Evolutionary conservation across 2,329 filamentous ascomycete species (phyloP).

Genomic region (Paracoccidioides lutzii): DNA sequence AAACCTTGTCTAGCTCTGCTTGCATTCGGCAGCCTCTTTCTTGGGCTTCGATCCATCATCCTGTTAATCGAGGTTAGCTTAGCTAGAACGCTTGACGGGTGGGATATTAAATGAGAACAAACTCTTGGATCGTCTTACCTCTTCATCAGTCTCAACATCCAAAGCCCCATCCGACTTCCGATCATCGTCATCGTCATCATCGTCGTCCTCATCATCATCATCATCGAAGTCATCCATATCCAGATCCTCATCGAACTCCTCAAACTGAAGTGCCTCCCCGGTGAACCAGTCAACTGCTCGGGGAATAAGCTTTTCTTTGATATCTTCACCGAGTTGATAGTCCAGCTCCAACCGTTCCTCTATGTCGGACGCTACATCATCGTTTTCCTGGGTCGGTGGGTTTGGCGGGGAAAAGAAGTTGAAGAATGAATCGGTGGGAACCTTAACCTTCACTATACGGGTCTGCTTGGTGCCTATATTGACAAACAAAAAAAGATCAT

Average conservation of each 20-base stretch:
- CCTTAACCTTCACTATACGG: constrained; percentile 96
- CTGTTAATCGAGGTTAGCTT: constrained; percentile 35
- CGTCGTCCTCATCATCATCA: constrained; percentile 85
- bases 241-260: constrained; percentile 79
- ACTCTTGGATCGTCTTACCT: constrained; percentile 24
- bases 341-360: constrained; percentile 96
- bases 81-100: neutral
- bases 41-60: constrained; percentile 82
- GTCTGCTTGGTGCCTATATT: constrained; percentile 90
- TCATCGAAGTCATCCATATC: constrained; percentile 76
- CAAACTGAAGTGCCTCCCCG: constrained; percentile 89
- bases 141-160: constrained; percentile 53
- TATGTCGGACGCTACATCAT: constrained; percentile 72
- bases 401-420: constrained; percentile 98
- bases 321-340: constrained; percentile 97
- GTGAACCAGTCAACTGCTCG: constrained; percentile 99
- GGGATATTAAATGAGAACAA: neutral
- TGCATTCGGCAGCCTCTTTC: constrained; percentile 90
- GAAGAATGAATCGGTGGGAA: constrained; percentile 96
- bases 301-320: constrained; percentile 99
- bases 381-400: constrained; percentile 58
- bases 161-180: constrained; percentile 48
- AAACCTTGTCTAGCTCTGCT: constrained; percentile 59
- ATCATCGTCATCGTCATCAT: constrained; percentile 70
- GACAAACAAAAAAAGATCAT: neutral